Evolutionary conservation across 176 grass and related monocot species (phyloP), one percentile per base, ranked within the genome.

Genomic region (maize (Zea mays)): DNA sequence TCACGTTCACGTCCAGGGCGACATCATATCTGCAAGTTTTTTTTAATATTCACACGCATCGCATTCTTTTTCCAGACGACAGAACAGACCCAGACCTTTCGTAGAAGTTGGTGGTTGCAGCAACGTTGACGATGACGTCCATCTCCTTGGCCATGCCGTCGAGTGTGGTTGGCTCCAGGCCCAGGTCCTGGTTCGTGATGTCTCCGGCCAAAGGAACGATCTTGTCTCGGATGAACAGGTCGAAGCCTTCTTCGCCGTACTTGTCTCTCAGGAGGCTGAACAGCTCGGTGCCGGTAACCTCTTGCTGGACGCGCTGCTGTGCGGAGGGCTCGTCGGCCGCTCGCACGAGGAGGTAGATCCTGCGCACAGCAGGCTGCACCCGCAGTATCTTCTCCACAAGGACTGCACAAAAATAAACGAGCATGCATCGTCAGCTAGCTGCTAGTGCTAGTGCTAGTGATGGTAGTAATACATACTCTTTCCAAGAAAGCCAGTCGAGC

Each of bases 301-400:
- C 91, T 42, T 49, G 58, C 34, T 92, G 39, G 43, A 97, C 61
- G 50, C 94, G 89, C 2, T 92, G 94, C 41, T 84, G 78, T 3
- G 91, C 85, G 0, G 89, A 91, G 0, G 60, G 9, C 8, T 57
- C 58, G 33, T 92, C 86, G 14, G 54, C 35, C 17, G 79, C 94
- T 39, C 94, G 73, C 8, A 97, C 89, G 5, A 97, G 79, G 42
- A 97, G 89, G 83, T 86, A 93, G 15, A 97, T 82, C 86, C 54
- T 90, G 82, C 73, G 88, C 20, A 97, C 91, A 15, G 86, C 72
- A 5, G 91, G 94, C 61, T 97, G 86, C 78, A 91, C 88, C 7
- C 91, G 79, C 4, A 97, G 82, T 56, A 97, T 77, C 84, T 97
- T 97, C 89, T 97, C 94, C 86, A 94, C 82, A 57, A 94, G 86